These are phyloP conservation scores for Cordyceps fumosorosea DNA, from an alignment of 2,329 filamentous ascomycete genomes.

Conservation along the genomic window DNA sequence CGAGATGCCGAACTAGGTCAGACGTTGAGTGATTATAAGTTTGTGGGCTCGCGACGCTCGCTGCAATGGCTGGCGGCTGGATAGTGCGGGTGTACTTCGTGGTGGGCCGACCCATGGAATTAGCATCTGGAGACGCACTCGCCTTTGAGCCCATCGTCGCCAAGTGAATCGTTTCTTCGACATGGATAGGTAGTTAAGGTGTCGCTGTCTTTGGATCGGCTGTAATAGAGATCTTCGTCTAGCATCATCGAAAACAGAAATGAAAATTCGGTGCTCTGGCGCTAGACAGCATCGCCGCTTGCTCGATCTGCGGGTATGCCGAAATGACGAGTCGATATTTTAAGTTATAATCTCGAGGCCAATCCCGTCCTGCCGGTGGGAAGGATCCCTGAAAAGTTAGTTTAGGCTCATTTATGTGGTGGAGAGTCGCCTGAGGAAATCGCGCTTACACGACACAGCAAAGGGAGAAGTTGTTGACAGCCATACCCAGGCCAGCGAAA, in stretches of 20 bases:
- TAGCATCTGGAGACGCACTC: not conserved
- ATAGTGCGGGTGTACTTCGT: not conserved
- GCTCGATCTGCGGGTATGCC: constrained; percentile 8
- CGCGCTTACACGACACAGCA: no score
- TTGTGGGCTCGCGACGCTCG: not conserved
- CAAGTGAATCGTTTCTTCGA: not conserved
- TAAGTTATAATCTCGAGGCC: not conserved
- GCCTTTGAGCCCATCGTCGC: not conserved
- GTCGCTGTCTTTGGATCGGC: not conserved
- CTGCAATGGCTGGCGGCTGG: not conserved
- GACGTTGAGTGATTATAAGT: not conserved
- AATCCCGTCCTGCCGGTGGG: not conserved
- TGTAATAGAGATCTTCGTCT: not conserved
- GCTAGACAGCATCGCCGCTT: not conserved
- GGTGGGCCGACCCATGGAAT: not conserved
- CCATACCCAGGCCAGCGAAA: no score
- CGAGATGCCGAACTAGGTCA: not conserved
- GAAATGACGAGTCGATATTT: constrained; percentile 8
- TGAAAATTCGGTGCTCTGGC: not conserved
- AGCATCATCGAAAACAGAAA: not conserved
- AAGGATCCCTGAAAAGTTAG: not conserved
- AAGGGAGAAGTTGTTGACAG: no score
- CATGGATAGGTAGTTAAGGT: not conserved
- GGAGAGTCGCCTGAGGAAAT: no score
- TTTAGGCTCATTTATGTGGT: not conserved